Conservation (phyloP, 2,329 filamentous ascomycete genomes). For the Colletotrichum navitas region DNA sequence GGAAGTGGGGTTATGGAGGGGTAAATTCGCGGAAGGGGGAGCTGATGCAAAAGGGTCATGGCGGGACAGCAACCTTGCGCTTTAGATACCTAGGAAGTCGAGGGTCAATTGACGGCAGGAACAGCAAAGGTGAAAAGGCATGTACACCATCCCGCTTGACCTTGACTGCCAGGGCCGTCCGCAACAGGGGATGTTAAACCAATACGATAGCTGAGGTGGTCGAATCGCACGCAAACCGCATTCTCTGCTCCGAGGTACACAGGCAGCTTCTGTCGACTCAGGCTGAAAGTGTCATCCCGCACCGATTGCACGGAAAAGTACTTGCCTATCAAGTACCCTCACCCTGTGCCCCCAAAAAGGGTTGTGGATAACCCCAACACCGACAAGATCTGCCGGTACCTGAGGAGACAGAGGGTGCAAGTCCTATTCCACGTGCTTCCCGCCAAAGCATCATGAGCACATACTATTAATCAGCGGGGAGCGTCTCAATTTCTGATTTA, state of each 20-base stretch:
- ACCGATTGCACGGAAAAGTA: neutral
- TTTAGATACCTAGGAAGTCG: conserved; percentile 13
- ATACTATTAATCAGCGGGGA: neutral
- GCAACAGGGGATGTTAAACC: conserved; percentile 3
- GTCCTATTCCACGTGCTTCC: neutral
- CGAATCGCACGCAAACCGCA: conserved; percentile 1
- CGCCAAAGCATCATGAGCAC: neutral
- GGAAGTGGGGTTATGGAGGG: conserved; percentile 41
- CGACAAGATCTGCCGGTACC: neutral
- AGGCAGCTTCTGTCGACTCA: neutral
- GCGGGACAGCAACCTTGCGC: conserved; percentile 20
- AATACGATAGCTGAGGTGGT: conserved; percentile 1
- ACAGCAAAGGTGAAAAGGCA: neutral
- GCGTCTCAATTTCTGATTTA: conserved; percentile 1
- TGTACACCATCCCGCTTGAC: neutral
- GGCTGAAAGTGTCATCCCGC: neutral
- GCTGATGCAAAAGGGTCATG: conserved; percentile 12
- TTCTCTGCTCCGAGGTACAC: conserved; percentile 3
- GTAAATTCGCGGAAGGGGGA: conserved; percentile 28
- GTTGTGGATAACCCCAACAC: conserved; percentile 14
- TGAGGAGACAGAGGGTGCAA: neutral
- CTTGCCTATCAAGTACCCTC: neutral
- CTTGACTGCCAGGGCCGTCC: neutral
- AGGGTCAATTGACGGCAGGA: conserved; percentile 3
- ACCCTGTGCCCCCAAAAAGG: neutral